Conservation (phyloP, 208 protist genomes). For the Acanthamoeba sp. region DNA sequence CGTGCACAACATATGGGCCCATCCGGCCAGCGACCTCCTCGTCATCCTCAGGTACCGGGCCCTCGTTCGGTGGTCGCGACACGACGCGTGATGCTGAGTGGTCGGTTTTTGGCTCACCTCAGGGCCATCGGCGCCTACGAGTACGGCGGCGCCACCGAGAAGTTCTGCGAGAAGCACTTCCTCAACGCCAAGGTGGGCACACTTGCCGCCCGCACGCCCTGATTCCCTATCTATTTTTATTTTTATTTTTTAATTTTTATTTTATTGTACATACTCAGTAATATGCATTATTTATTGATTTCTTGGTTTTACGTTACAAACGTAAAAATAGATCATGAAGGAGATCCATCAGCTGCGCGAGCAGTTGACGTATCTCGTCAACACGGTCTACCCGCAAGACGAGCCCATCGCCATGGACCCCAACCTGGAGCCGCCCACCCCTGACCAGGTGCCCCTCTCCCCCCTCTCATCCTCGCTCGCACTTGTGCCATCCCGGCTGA, state of each 20-base stretch:
- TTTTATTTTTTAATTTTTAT: no score
- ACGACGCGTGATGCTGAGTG: no score
- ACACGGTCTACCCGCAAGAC: conserved; percentile 21
- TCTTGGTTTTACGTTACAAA: not conserved
- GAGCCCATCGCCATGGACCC: conserved; percentile 40
- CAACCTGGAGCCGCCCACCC: conserved; percentile 40
- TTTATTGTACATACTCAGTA: no score
- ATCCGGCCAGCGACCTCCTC: conserved; percentile 58
- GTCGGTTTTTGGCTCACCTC: no score
- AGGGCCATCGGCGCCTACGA: conserved; percentile 73
- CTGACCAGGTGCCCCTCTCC: not conserved
- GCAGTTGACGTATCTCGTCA: conserved; percentile 68
- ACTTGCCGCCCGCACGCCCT: no score
- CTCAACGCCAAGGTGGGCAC: conserved; percentile 57
- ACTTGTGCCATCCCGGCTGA: no score
- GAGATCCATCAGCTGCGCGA: conserved; percentile 71
- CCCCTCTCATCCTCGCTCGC: no score
- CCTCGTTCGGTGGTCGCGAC: not conserved
- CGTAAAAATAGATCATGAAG: conserved; percentile 48
- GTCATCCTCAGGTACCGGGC: conserved; percentile 9
- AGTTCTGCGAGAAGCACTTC: conserved; percentile 73
- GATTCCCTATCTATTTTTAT: not conserved
- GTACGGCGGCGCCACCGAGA: conserved; percentile 45
- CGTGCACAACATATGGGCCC: conserved; percentile 46
- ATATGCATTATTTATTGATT: not conserved